Conservation (phyloP, 306 rosid species). For the Acacia acuminata region DNA sequence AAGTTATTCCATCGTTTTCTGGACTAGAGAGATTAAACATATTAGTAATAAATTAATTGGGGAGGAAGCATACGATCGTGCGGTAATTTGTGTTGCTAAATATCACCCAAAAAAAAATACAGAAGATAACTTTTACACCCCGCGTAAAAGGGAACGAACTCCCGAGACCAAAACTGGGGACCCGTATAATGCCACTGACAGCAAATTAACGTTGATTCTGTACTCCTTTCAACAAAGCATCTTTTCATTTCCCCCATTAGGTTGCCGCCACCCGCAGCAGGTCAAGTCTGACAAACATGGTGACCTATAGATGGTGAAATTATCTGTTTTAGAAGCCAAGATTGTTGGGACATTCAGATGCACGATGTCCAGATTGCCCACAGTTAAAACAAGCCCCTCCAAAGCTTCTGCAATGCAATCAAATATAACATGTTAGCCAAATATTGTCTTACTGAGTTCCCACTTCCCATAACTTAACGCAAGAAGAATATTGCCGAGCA, state of each 20-base stretch:
- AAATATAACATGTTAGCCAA: conserved; percentile 28
- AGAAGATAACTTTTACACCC: conserved; percentile 21
- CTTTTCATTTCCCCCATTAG: conserved; percentile 33
- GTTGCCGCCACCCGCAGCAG: conserved; percentile 37
- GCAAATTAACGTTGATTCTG: conserved; percentile 31
- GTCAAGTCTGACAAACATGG: conserved; percentile 30
- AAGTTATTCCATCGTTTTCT: conserved; percentile 11
- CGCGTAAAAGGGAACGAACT: background rate
- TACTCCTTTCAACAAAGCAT: conserved; percentile 31
- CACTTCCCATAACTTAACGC: background rate
- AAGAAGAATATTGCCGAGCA: conserved; percentile 19
- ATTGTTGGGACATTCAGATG: conserved; percentile 84
- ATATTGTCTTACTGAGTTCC: background rate
- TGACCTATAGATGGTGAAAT: conserved; percentile 23
- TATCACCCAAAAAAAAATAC: background rate
- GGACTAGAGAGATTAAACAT: conserved; percentile 13
- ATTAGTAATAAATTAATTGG: conserved; percentile 15
- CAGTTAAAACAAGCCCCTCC: conserved; percentile 93
- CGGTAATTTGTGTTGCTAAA: conserved; percentile 15
- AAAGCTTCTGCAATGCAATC: conserved; percentile 61
- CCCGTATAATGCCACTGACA: conserved; percentile 26
- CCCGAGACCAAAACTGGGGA: conserved; percentile 16
- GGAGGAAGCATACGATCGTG: conserved; percentile 21
- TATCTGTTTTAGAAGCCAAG: conserved; percentile 42
- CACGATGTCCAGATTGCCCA: conserved; percentile 87